Conservation (phyloP, 202 grass and related monocot genomes). For the Musa balbisiana region DNA sequence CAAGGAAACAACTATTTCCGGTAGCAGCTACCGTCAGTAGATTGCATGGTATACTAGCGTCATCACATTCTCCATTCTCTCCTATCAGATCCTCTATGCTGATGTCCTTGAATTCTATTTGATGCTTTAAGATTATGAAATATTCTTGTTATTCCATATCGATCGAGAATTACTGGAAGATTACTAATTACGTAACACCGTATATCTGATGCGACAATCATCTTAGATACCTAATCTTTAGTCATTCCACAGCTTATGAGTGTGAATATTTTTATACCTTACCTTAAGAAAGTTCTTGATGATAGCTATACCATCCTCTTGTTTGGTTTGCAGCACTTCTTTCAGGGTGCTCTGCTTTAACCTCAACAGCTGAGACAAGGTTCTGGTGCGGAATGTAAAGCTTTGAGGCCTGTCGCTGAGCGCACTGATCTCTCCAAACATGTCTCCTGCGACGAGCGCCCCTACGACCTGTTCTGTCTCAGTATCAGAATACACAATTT, state of each 20-base stretch:
- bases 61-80: conserved; percentile 34
- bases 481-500: conserved; percentile 31
- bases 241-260: neutral
- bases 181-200: neutral
- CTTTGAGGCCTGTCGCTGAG: conserved; percentile 53
- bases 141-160: neutral
- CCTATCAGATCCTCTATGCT: conserved; percentile 50
- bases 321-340: conserved; percentile 75
- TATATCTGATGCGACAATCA: no score
- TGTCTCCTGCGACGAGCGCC: conserved; percentile 33
- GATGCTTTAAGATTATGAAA: conserved; percentile 41
- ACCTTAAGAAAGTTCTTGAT: conserved; percentile 90
- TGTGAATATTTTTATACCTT: neutral
- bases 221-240: no score
- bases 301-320: conserved; percentile 62
- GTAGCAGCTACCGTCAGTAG: conserved; percentile 63
- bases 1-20: conserved; percentile 66
- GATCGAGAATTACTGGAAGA: neutral
- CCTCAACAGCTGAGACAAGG: conserved; percentile 73
- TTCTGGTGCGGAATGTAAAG: conserved; percentile 73
- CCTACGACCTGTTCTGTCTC: conserved; percentile 38
- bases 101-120: conserved; percentile 70
- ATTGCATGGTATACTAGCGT: conserved; percentile 55
- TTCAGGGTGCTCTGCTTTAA: conserved; percentile 69
- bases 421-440: conserved; percentile 87